Evolutionary conservation across 345 rosid genomes (phyloP).

Genomic region (Barbarea vulgaris): DNA sequence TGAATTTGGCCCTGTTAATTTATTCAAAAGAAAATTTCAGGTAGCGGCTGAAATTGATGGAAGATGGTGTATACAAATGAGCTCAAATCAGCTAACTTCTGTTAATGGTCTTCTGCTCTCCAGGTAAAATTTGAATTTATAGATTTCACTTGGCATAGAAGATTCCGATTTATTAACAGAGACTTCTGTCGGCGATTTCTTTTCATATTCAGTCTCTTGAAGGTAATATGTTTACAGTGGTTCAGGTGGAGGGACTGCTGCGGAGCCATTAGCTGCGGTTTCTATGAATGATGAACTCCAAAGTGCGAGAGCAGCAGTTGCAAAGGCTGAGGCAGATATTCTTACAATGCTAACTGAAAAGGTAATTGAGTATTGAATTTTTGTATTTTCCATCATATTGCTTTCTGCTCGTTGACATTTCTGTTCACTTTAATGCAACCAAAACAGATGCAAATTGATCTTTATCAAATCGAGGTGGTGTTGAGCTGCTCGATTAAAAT

Average conservation of each 20-base stretch:
- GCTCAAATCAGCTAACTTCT: conserved; percentile 52
- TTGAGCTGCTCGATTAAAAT: conserved; percentile 55
- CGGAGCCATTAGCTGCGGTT: conserved; percentile 84
- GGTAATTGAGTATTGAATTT: conserved; percentile 45
- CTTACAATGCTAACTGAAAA: conserved; percentile 74
- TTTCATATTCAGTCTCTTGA: conserved; percentile 34
- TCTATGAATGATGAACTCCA: conserved; percentile 86
- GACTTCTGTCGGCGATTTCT: not conserved
- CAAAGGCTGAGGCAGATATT: conserved; percentile 81
- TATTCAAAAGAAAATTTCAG: conserved; percentile 45
- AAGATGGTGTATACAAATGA: conserved; percentile 83
- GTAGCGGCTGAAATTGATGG: conserved; percentile 64
- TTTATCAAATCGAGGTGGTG: conserved; percentile 59
- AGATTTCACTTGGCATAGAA: conserved; percentile 7
- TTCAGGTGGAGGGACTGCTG: conserved; percentile 70
- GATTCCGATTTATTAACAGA: not conserved
- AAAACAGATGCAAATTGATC: conserved; percentile 69
- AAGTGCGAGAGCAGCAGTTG: conserved; percentile 66
- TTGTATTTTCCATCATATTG: not conserved
- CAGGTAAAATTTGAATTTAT: conserved; percentile 48
- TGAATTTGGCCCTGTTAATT: conserved; percentile 22
- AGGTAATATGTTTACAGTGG: conserved; percentile 61
- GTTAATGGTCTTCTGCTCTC: conserved; percentile 74
- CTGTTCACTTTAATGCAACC: conserved; percentile 37
- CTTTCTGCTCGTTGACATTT: conserved; percentile 29